Evolutionary conservation across 331 rosid genomes (phyloP).

Genomic region (Stylosanthes scabra): DNA sequence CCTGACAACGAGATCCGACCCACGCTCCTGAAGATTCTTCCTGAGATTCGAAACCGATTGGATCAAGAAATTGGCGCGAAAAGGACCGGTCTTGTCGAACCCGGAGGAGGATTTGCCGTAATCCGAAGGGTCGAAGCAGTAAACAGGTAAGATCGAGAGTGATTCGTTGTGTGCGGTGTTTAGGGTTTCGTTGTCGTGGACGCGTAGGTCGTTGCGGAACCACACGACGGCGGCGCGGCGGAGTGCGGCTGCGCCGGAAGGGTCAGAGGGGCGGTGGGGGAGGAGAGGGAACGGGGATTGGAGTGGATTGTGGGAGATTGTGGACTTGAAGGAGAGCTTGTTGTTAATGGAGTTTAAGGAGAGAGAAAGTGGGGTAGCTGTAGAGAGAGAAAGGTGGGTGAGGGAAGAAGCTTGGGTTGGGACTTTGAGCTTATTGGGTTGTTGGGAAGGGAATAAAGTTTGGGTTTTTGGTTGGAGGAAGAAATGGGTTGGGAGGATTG

Average conservation of each 20-base stretch:
- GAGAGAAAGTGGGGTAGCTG: conserved; percentile 45
- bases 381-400: conserved; percentile 71
- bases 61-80: conserved; percentile 79
- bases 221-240: conserved; percentile 87
- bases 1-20: conserved; percentile 90
- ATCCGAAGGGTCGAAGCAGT: conserved; percentile 93
- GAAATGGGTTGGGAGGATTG: conserved; percentile 57
- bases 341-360: conserved; percentile 1
- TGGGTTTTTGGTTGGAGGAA: conserved; percentile 61
- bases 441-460: conserved; percentile 51
- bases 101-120: conserved; percentile 93
- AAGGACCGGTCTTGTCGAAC: conserved; percentile 92
- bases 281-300: conserved; percentile 65
- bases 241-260: conserved; percentile 75
- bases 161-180: conserved; percentile 80
- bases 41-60: conserved; percentile 86
- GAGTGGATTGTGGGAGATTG: conserved; percentile 75
- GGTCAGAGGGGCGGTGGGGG: conserved; percentile 86
- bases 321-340: conserved; percentile 70
- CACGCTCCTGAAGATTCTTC: conserved; percentile 73
- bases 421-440: conserved; percentile 59
- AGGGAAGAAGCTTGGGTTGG: conserved; percentile 94
- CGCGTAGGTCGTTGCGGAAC: conserved; percentile 93
- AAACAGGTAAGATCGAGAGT: conserved; percentile 83
- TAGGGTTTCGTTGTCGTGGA: conserved; percentile 86